Evolutionary conservation across 257 asterid species (phyloP), one percentile per base, ranked within the genome.

Genomic region (Datura wrightii): DNA sequence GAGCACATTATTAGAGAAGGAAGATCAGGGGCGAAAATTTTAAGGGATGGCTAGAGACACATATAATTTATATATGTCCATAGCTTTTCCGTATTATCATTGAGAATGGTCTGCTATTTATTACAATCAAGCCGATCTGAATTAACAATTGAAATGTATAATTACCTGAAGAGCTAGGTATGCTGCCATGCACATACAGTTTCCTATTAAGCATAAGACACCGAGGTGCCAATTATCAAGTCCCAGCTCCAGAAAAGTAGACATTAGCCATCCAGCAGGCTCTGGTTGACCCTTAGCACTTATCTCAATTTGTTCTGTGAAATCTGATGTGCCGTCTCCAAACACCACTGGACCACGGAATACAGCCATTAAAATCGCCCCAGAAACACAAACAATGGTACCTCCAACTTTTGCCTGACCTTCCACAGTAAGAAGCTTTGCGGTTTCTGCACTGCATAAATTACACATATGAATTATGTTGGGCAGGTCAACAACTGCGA

Each of bases 361-460:
- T 86, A 90, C 82, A 69, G 97, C 95, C 98, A 97, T 97, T 48
- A 97, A 79, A 85, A 97, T 80, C 39, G 99, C 99, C 80, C 98
- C 99, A 65, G 90, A 90, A 66, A 97, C 95, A 88, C 99, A 97
- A 70, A 94, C 89, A 87, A 95, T 86, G 10, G 98, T 94, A 74
- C 98, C 99, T 37, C 96, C 98, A 83, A 97, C 69, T 91, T 97
- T 97, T 84, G 97, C 92, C 85, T 90, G 98, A 65, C 99, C 99
- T 90, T 95, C 98, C 50, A 83, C 84, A 87, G 84, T 95, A 53
- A 87, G 91, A 86, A 97, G 87, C 87, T 90, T 92, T 87, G 92
- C 88, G 41, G 94, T 93, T 94, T 97, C 99, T 90, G 97, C 91
- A 87, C 98, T 97, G 98, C 93, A 94, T 78, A 86, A 87, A 84